phyloP scores from a whole-genome alignment of 2,329 filamentous ascomycete species.

The Alternaria burnsii region DNA sequence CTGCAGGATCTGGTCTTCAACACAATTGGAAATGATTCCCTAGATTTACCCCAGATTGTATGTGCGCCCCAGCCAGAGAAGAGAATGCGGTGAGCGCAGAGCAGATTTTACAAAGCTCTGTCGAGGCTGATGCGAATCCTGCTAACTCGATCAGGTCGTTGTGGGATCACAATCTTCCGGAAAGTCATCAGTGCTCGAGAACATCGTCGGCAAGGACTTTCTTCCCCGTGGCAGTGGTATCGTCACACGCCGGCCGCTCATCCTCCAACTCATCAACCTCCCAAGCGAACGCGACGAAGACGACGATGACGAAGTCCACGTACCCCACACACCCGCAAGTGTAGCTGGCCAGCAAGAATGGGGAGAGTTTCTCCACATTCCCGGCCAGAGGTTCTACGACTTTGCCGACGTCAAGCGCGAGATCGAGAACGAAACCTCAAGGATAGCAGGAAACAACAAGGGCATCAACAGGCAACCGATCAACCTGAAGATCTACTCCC shows the following conservation, averaged over 20 bases:
- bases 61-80: conserved; percentile 61
- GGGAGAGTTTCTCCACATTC: conserved; percentile 97
- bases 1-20: conserved; percentile 99
- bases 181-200: conserved; percentile 98
- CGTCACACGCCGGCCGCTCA: conserved; percentile 90
- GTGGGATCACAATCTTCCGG: conserved; percentile 98
- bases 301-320: conserved; percentile 67
- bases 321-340: conserved; percentile 80
- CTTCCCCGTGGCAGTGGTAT: conserved; percentile 95
- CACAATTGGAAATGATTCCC: conserved; percentile 97
- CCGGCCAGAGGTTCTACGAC: conserved; percentile 86
- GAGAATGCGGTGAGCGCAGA: conserved; percentile 22
- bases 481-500: conserved; percentile 98
- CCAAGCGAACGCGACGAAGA: conserved; percentile 76
- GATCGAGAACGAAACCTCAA: conserved; percentile 94
- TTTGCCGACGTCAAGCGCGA: conserved; percentile 94
- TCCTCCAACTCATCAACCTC: conserved; percentile 98
- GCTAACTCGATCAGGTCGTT: conserved; percentile 74
- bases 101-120: conserved; percentile 14
- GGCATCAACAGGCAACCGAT: conserved; percentile 98
- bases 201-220: conserved; percentile 98
- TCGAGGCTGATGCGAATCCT: background rate
- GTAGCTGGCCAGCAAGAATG: conserved; percentile 75
- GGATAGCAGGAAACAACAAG: conserved; percentile 96
- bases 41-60: conserved; percentile 98